phyloP scores from a whole-genome alignment of 805 yeast genomes.

The Ogataea saltuana region DNA sequence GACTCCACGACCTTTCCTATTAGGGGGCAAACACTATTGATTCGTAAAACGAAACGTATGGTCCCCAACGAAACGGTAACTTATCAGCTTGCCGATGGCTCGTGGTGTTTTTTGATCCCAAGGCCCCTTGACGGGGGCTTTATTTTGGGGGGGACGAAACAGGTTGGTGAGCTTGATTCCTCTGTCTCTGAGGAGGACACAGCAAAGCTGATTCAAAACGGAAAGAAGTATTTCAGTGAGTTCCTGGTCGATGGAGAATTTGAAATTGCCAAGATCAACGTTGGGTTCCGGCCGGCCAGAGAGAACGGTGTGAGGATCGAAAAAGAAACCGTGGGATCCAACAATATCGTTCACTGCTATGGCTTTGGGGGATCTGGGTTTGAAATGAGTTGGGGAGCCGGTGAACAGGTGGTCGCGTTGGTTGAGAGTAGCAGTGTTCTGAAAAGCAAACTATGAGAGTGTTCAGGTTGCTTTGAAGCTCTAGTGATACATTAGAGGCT shows the following conservation, averaged over 20 bases:
- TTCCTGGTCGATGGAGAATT: conserved; percentile 40
- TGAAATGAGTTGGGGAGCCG: conserved; percentile 66
- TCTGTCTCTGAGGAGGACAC: conserved; percentile 49
- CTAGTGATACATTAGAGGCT: too few relatives aligned
- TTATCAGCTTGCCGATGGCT: conserved; percentile 36
- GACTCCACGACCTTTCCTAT: conserved; percentile 51
- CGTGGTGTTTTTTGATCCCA: conserved; percentile 55
- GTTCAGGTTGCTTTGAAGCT: background rate
- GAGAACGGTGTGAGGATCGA: conserved; percentile 48
- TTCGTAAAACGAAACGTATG: conserved; percentile 48
- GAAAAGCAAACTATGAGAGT: background rate
- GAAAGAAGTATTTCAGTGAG: conserved; percentile 48
- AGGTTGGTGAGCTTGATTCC: conserved; percentile 39
- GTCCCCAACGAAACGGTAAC: conserved; percentile 50
- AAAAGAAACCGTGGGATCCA: conserved; percentile 23
- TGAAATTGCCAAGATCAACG: conserved; percentile 53
- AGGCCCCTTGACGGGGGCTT: conserved; percentile 61
- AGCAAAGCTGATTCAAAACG: conserved; percentile 43
- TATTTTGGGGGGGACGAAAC: conserved; percentile 71
- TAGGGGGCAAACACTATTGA: conserved; percentile 65
- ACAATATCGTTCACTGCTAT: conserved; percentile 62
- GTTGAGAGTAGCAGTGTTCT: conserved; percentile 17
- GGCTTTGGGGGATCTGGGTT: conserved; percentile 65
- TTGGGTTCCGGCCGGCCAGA: conserved; percentile 71
- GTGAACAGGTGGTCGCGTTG: conserved; percentile 39